A percentile compares a stretch with the other conserved stretches of the same genome.
These are phyloP conservation scores for Mortierella sp. DNA, from an alignment of 371 early-diverging fungal species.

Conservation along the genomic window DNA sequence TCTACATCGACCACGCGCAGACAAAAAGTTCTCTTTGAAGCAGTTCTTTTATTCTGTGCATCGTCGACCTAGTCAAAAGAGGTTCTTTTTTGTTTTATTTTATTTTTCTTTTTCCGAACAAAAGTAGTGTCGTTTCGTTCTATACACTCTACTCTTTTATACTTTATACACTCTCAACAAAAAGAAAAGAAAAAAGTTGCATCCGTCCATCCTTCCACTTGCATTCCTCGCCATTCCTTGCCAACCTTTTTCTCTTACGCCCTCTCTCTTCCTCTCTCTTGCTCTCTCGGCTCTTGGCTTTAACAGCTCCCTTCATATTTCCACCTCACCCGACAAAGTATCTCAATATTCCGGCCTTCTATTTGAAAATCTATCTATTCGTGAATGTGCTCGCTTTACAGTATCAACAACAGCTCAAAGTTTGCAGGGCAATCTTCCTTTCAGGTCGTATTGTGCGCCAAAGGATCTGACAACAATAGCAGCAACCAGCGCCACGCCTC, in stretches of 20 bases:
- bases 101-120: too few species aligned
- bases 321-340: neutral
- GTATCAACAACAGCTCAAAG: constrained; percentile 52
- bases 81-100: too few species aligned
- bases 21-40: too few species aligned
- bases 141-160: too few species aligned
- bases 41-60: too few species aligned
- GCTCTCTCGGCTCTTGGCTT: constrained; percentile 1
- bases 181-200: too few species aligned
- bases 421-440: constrained; percentile 41
- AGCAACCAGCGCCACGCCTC: constrained; percentile 2
- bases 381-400: constrained; percentile 55
- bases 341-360: neutral
- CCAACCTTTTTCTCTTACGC: too few species aligned
- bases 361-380: neutral
- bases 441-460: constrained; percentile 46
- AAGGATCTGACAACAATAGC: constrained; percentile 16
- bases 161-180: too few species aligned
- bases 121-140: too few species aligned
- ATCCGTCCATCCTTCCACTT: too few species aligned
- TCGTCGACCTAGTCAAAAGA: too few species aligned
- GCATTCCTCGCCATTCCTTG: too few species aligned
- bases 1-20: neutral
- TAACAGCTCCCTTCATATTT: neutral
- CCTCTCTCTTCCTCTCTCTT: neutral